Base-by-base conservation (phyloP, 1,284 basidiomycete species). In the Melampsora abietis-canadensis region DNA sequence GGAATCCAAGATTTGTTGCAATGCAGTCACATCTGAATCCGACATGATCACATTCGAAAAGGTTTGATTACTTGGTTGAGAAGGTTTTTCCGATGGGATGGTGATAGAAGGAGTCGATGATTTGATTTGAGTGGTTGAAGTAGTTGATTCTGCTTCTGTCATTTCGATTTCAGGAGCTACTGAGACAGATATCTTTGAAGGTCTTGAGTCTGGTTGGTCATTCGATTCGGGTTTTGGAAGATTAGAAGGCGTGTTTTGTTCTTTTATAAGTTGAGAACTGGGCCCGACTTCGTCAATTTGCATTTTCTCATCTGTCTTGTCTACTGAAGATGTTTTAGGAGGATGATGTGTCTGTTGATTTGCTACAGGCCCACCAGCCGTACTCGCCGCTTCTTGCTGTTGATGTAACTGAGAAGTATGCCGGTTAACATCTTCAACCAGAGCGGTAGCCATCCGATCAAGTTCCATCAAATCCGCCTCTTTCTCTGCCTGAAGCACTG, bases 391-490 rank as follows among this genome's bases (percentile, higher is more conserved):
- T 57, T 57, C 21, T 57, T 21, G 54, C 12, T 10, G 54, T 57
- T 24, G 21, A 57, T 21, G 21, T 24, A 30, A 57, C 12, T 57
- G 21, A 24, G 54, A 57, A 27, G 14, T 30, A 57, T 21, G 21
- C 27, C 27, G 54, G 27, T 57, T 57, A 17, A 57, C 54, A 14
- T 57, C 54, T 57, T 57, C 54, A 30, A 57, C 54, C 17, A 57
- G 27, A 57, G 21, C n/a, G 10, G 54, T 30, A 21, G 54, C 54
- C 54, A 57, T 57, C 54, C 10, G 7, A 24, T 57, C 54, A 24
- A 57, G 54, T 57, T 57, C 54, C 54, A 57, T 57, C 54, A 21
- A 17, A 21, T 57, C 54, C 17, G 21, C 54, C 27, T 57, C 54
- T 10, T 15, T 44, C 44, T 44, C 44, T 3, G 44, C 44, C 44